phyloP scores from a whole-genome alignment of 2,329 filamentous ascomycete species.

The Cordyceps cateniannulata region DNA sequence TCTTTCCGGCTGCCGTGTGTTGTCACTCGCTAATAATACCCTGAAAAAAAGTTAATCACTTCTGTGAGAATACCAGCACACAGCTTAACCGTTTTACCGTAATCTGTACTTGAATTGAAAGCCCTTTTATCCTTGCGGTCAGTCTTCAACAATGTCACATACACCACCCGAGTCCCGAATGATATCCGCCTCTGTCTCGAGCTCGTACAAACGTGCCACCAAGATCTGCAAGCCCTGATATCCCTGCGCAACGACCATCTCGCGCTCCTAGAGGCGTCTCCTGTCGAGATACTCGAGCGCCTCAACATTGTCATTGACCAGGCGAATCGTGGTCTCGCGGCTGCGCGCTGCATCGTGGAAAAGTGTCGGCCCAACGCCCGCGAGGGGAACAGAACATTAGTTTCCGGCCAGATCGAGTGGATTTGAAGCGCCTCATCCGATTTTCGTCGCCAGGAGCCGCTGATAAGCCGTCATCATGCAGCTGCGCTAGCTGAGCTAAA shows the following conservation, averaged over 20 bases:
- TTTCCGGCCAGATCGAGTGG: constrained; percentile 21
- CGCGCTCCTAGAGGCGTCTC: constrained; percentile 17
- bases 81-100: too few species aligned
- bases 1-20: too few species aligned
- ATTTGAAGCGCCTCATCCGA: constrained; percentile 19
- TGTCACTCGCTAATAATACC: too few species aligned
- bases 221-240: constrained; percentile 27
- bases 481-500: constrained; percentile 24
- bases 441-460: constrained; percentile 22
- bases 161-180: constrained; percentile 21
- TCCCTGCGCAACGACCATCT: constrained; percentile 24
- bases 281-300: constrained; percentile 21
- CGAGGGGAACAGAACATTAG: constrained; percentile 15
- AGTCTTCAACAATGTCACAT: constrained; percentile 11
- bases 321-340: constrained; percentile 21
- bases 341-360: constrained; percentile 24
- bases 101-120: background rate
- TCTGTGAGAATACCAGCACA: too few species aligned
- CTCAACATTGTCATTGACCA: constrained; percentile 24
- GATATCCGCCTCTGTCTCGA: constrained; percentile 24
- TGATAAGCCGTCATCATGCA: constrained; percentile 23
- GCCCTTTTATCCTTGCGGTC: constrained; percentile 6
- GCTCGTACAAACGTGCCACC: constrained; percentile 25
- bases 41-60: too few species aligned
- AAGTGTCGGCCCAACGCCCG: constrained; percentile 21